Conservation (phyloP, 495 filamentous ascomycete genomes). For the Corynascus novoguineensis region DNA sequence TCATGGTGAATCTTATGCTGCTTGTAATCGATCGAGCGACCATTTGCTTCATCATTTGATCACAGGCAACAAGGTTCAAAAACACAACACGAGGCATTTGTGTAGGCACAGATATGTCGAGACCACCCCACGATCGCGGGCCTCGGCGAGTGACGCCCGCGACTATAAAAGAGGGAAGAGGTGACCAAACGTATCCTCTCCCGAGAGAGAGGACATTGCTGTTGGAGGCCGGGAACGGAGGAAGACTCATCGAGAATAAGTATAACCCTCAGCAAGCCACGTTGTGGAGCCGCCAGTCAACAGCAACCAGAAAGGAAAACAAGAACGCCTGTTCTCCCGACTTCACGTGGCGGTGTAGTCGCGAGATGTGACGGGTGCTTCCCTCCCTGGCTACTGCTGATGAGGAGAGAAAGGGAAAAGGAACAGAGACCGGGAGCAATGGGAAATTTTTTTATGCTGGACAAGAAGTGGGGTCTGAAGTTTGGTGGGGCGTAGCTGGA, state of each 20-base stretch:
- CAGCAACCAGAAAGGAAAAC: neutral
- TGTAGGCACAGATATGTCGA: constrained; percentile 31
- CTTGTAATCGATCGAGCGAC: no score
- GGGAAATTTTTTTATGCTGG: neutral
- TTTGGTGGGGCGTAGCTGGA: neutral
- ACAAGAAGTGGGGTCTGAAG: neutral
- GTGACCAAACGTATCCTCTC: constrained; percentile 12
- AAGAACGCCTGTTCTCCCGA: neutral
- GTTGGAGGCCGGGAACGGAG: constrained; percentile 38
- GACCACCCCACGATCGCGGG: constrained; percentile 33
- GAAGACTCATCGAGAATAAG: constrained; percentile 28
- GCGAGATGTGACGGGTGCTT: neutral
- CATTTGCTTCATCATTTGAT: no score
- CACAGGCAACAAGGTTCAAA: neutral
- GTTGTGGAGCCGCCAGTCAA: constrained; percentile 27
- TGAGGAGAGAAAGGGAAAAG: constrained; percentile 8
- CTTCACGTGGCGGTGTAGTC: constrained; percentile 36
- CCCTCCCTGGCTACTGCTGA: constrained; percentile 6
- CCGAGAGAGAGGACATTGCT: constrained; percentile 17
- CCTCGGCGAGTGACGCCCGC: constrained; percentile 26
- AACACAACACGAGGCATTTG: neutral
- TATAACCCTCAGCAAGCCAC: constrained; percentile 38
- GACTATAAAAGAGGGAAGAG: constrained; percentile 25
- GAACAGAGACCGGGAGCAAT: neutral
- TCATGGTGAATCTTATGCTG: no score